These are phyloP conservation scores for Citrus reticulata DNA, from an alignment of 345 rosid genomes.

Conservation along the genomic window DNA sequence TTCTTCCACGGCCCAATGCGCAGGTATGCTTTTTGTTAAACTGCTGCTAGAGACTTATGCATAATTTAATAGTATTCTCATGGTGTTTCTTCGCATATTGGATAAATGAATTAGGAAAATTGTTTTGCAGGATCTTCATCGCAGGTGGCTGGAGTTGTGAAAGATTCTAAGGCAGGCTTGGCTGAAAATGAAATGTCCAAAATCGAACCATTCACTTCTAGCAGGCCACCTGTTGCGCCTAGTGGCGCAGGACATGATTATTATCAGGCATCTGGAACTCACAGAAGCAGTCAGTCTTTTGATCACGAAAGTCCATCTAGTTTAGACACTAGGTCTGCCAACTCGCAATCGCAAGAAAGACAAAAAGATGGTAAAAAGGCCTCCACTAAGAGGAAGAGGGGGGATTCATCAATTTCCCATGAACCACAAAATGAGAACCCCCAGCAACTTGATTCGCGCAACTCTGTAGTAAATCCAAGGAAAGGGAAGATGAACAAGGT, in stretches of 20 bases:
- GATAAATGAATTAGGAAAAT: slow-evolving; percentile 1
- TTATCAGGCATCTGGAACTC: slow-evolving; percentile 72
- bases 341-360: slow-evolving; percentile 82
- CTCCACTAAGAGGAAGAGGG: slow-evolving; percentile 73
- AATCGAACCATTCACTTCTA: slow-evolving; percentile 55
- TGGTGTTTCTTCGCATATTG: neutral
- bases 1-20: slow-evolving; percentile 53
- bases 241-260: slow-evolving; percentile 55
- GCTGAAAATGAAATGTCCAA: slow-evolving; percentile 67
- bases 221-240: slow-evolving; percentile 69
- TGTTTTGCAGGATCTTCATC: slow-evolving; percentile 66
- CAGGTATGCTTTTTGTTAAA: slow-evolving; percentile 41
- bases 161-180: slow-evolving; percentile 49
- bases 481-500: slow-evolving; percentile 67
- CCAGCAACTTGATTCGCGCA: slow-evolving; percentile 47
- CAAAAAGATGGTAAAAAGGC: slow-evolving; percentile 57
- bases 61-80: neutral
- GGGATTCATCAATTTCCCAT: slow-evolving; percentile 49
- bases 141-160: slow-evolving; percentile 52
- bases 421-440: slow-evolving; percentile 51
- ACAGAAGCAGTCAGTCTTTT: slow-evolving; percentile 62
- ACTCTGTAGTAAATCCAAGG: slow-evolving; percentile 35
- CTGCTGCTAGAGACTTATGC: neutral
- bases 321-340: slow-evolving; percentile 82
- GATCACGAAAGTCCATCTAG: slow-evolving; percentile 96